These are phyloP conservation scores for Ascochyta fabae DNA, from an alignment of 2,329 filamentous ascomycete genomes.

Conservation along the genomic window DNA sequence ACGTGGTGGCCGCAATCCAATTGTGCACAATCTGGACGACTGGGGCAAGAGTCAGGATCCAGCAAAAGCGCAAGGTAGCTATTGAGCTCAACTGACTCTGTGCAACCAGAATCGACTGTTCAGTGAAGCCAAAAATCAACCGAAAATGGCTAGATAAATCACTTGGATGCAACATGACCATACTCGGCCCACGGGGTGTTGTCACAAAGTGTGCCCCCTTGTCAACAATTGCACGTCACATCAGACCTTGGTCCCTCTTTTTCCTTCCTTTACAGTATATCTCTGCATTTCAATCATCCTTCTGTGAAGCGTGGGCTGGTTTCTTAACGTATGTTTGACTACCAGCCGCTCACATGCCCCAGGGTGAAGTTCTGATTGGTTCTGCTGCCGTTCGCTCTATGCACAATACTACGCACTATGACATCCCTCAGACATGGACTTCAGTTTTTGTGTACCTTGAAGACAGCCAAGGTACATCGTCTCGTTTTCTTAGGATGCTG, in stretches of 20 bases:
- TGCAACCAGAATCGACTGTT: not conserved
- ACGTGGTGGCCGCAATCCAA: slow-evolving; percentile 65
- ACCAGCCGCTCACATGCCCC: slow-evolving; percentile 14
- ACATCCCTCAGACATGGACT: not conserved
- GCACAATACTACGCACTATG: slow-evolving; percentile 1
- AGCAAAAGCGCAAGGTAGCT: slow-evolving; percentile 1
- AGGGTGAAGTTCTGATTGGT: slow-evolving; percentile 15
- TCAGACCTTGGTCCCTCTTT: not conserved
- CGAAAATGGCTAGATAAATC: not conserved
- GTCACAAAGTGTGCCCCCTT: not conserved
- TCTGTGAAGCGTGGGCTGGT: not conserved
- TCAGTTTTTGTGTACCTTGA: not conserved
- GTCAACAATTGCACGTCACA: not conserved
- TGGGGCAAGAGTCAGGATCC: slow-evolving; percentile 58
- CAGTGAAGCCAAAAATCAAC: not conserved
- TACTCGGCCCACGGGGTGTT: not conserved
- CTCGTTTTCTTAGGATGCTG: not conserved
- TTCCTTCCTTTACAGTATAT: too few species aligned
- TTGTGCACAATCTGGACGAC: slow-evolving; percentile 67
- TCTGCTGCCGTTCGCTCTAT: not conserved
- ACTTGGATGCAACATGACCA: not conserved
- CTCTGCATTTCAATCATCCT: not conserved
- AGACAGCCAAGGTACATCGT: not conserved
- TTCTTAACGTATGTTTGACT: not conserved
- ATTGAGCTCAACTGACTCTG: not conserved